Evolutionary conservation across 2,329 filamentous ascomycete species (phyloP), one percentile per base, ranked within the genome.

Genomic region (Dactylellina haptotyla): DNA sequence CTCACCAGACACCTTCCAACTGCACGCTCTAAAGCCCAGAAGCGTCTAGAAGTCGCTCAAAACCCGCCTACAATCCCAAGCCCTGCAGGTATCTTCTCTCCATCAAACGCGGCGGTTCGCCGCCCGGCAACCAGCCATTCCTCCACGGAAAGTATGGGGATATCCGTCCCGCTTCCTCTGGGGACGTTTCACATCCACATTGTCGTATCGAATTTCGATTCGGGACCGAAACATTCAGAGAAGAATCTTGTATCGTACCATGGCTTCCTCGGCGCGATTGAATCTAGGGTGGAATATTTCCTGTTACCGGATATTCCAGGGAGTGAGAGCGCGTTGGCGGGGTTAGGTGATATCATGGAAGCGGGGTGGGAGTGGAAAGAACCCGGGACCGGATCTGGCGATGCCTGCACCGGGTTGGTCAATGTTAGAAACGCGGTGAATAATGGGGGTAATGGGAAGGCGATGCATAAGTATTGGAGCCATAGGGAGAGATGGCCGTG

Each of bases 391-490:
- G 61, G 53, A 10, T 43, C 23, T 30, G 56, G 50, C 14, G 70
- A 74, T 9, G 63, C 53, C 14, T 74, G 70, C 34, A 67, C 70
- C 2, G 70, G 70, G 3, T 20, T 74, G 14, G 23, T 63, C 4
- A 74, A 74, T 18, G 62, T 74, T 10, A 46, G 70, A 20, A 67
- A 74, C 28, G 70, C 63, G 9, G 67, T 74, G 25, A 66, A 61
- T 48, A 74, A 74, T 12, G 67, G 67, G 1, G 67, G 67, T 5
- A 72, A 67, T 30, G 70, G 70, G 2, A 67, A 65, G 30, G 62
- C 61, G 28, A 66, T 67, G 61, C 61, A 74, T 57, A 74, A 74
- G 57, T 74, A 74, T 46, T 74, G 62, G 61, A 66, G 70, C 46
- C 70, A 74, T 59, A 67, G 48, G 10, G 70, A 74, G 16, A 56